Percentiles rank a stretch among this genome's conserved stretches.
Evolutionary conservation across 2,329 filamentous ascomycete species (phyloP).

Genomic region (Endoconidiophora polonica): DNA sequence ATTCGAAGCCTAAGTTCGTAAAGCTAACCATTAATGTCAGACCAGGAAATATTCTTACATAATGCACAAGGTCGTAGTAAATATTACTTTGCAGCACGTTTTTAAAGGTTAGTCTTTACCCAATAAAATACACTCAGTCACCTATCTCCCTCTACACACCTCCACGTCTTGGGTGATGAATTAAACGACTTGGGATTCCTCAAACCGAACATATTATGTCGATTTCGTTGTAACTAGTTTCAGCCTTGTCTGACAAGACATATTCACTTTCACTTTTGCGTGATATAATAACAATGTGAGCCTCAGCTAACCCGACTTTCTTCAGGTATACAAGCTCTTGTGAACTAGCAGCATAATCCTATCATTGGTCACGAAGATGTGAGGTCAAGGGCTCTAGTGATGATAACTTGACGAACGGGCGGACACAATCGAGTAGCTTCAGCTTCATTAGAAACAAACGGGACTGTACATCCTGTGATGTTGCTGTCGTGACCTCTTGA

Average conservation of each 20-base stretch:
- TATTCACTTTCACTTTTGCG: constrained; percentile 13
- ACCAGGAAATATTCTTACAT: too few relatives aligned
- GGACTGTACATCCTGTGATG: constrained; percentile 47
- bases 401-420: constrained; percentile 53
- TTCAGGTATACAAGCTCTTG: constrained; percentile 12
- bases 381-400: constrained; percentile 27
- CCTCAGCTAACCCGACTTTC: constrained; percentile 8
- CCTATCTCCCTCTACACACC: constrained; percentile 16
- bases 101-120: constrained; percentile 29
- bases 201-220: constrained; percentile 50
- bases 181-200: constrained; percentile 50
- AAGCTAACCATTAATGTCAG: constrained; percentile 1
- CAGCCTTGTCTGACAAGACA: constrained; percentile 49
- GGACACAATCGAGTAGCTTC: constrained; percentile 43
- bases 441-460: constrained; percentile 34
- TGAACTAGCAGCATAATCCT: not conserved
- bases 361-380: not conserved
- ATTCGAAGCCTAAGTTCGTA: constrained; percentile 11
- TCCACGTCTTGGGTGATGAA: constrained; percentile 34
- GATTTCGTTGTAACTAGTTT: constrained; percentile 44
- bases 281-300: constrained; percentile 23
- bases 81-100: constrained; percentile 6
- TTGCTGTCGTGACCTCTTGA: constrained; percentile 37
- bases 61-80: not conserved
- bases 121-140: not conserved